Evolutionary conservation across 2,329 filamentous ascomycete genomes (phyloP).

Genomic region (Sarocladium strictum): DNA sequence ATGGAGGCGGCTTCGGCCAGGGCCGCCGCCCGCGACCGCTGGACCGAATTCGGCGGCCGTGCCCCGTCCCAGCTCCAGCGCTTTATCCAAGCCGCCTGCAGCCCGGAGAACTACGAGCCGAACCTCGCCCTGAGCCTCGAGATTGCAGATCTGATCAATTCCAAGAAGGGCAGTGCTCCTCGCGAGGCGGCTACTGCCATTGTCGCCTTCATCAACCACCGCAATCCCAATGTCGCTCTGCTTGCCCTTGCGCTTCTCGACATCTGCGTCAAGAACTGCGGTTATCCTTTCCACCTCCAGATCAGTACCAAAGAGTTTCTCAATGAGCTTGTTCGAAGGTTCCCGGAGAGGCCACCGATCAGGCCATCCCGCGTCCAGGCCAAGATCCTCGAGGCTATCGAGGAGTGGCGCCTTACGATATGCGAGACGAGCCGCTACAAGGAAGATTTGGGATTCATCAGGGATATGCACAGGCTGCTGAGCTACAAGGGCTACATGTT

Average conservation of each 20-base stretch:
- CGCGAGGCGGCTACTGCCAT: conserved; percentile 92
- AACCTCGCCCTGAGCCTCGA: conserved; percentile 95
- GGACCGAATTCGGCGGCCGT: conserved; percentile 73
- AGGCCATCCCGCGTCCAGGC: conserved; percentile 81
- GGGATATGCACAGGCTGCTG: conserved; percentile 93
- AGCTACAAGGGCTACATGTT: conserved; percentile 98
- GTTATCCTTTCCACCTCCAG: conserved; percentile 96
- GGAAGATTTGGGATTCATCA: conserved; percentile 90
- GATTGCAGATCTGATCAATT: conserved; percentile 93
- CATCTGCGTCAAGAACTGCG: conserved; percentile 99
- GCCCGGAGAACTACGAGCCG: conserved; percentile 95
- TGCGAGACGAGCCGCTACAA: conserved; percentile 97
- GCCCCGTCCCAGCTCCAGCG: conserved; percentile 84
- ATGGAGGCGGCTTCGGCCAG: conserved; percentile 96
- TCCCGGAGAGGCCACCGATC: conserved; percentile 86
- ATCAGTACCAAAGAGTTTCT: conserved; percentile 98
- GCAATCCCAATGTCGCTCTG: conserved; percentile 91
- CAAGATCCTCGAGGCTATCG: conserved; percentile 91
- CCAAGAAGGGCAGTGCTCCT: conserved; percentile 92
- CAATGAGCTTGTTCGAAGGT: conserved; percentile 93
- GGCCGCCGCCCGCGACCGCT: conserved; percentile 92
- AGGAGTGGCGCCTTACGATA: conserved; percentile 97
- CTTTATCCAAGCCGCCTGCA: conserved; percentile 94
- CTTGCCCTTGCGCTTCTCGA: conserved; percentile 89
- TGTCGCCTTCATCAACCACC: conserved; percentile 91